A percentile compares a stretch with the other conserved stretches of the same genome.
Evolutionary conservation across 345 rosid species (phyloP).

Genomic region (Salix koriyanagi): DNA sequence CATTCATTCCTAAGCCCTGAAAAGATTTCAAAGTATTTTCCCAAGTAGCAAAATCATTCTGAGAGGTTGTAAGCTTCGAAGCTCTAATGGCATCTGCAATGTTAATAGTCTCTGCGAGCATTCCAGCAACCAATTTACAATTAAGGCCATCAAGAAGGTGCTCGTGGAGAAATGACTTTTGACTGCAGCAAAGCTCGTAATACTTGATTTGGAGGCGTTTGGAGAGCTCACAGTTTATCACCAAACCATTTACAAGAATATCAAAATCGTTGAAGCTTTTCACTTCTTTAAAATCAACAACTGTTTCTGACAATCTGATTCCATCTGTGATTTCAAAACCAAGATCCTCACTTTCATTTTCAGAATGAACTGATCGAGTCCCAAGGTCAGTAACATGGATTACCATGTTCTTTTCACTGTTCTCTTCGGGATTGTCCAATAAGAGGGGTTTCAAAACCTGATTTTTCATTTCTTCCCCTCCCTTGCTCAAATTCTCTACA

Average conservation of each 20-base stretch:
- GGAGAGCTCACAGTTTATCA: constrained; percentile 28
- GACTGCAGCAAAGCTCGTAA: constrained; percentile 39
- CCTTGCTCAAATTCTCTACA: not conserved
- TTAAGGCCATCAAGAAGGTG: constrained; percentile 27
- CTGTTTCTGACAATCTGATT: constrained; percentile 22
- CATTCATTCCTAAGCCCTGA: constrained; percentile 33
- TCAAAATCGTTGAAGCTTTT: constrained; percentile 33
- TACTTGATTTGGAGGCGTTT: constrained; percentile 34
- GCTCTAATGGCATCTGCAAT: constrained; percentile 40
- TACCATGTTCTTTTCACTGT: constrained; percentile 3
- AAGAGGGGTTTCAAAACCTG: constrained; percentile 2
- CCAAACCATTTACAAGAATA: constrained; percentile 29
- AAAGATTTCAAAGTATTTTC: constrained; percentile 32
- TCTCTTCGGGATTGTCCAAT: constrained; percentile 2
- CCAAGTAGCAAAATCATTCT: constrained; percentile 22
- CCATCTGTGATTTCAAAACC: constrained; percentile 21
- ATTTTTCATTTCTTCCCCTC: constrained; percentile 1
- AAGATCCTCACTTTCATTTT: constrained; percentile 18
- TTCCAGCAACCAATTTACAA: constrained; percentile 25
- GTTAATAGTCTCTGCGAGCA: constrained; percentile 19
- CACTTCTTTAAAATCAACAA: constrained; percentile 27
- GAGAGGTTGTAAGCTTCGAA: constrained; percentile 20
- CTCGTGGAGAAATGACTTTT: constrained; percentile 34
- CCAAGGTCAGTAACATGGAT: not conserved
- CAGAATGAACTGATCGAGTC: constrained; percentile 11